Conservation (phyloP, 2,329 filamentous ascomycete species). For the Cladosporium oxysporum region DNA sequence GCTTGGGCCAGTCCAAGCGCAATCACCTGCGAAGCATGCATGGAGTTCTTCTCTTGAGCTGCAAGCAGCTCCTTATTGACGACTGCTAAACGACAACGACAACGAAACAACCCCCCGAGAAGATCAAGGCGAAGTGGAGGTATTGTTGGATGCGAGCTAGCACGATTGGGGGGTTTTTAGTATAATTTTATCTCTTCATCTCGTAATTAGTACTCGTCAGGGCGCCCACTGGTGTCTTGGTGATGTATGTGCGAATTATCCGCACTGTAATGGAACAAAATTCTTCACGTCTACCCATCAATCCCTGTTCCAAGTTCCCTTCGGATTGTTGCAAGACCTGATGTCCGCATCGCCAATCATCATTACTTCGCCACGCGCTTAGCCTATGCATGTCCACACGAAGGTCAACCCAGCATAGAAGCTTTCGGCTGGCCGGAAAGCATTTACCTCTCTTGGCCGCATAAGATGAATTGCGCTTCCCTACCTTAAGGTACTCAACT, state of each 20-base stretch:
- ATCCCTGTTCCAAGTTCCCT: background rate
- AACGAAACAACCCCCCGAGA: background rate
- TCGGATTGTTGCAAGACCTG: background rate
- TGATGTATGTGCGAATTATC: background rate
- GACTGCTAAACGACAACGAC: slow-evolving; percentile 13
- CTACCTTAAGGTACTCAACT: too few species aligned
- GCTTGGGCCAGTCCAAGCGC: background rate
- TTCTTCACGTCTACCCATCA: background rate
- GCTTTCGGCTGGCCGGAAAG: background rate
- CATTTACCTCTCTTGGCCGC: background rate
- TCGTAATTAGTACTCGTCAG: slow-evolving; percentile 6
- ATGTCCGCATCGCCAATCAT: background rate
- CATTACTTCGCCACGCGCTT: background rate
- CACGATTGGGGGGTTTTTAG: background rate
- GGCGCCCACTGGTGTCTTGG: background rate
- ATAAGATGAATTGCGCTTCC: background rate
- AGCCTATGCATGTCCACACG: background rate
- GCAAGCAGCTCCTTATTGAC: slow-evolving; percentile 10
- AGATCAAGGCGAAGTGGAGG: background rate
- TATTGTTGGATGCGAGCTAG: slow-evolving; percentile 11
- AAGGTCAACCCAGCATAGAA: background rate
- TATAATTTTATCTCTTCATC: slow-evolving; percentile 6
- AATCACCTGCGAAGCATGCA: background rate
- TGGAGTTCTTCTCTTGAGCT: slow-evolving; percentile 13
- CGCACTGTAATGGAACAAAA: slow-evolving; percentile 6